Base-by-base conservation (phyloP, 2,329 filamentous ascomycete genomes). In the Diatrype stigma region DNA sequence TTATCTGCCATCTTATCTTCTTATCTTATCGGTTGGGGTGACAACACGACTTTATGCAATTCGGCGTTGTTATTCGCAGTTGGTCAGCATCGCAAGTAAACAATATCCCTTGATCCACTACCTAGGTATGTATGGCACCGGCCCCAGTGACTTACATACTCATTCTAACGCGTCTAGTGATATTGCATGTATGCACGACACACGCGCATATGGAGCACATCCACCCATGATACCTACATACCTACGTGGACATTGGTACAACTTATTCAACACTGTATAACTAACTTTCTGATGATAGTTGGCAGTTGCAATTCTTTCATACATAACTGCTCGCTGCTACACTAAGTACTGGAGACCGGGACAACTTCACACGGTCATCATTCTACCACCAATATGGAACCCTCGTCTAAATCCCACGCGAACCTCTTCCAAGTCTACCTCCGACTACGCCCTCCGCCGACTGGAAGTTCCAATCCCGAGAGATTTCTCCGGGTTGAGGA, bases 371-470 rank as follows among this genome's bases (percentile, higher is more conserved):
- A 30, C 26, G 26, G 28, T 35, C 48, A 40, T 26, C 30, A 21
- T 44, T 47, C 53, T 40, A 54, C 51, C 34, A 54, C 51, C 34
- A 45, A 47, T 35, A 76, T 76, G 73, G 72, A 76, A 52, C 58
- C 67, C 59, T 51, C 67, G 50, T 63, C 70, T 51, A 80, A 76
- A 62, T 63, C 72, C 3, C 66, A 76, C 49, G 63, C 73, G 14
- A 82, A 81, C 55, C 82, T 96, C 35, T 97, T 97, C 68, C 87
- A 96, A 71, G 93, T 97, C 51, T 96, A 89, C 66, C 79, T 97
- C 38, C 89, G 93, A 46, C 76, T 97, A 46, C 86, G 88, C 16
- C 88, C 88, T n/a, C 79, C 85, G 3, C 74, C 74, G 51, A 64
- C 75, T 62, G 69, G 71, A 44, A 64, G 70, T 17, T 51, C 71